Percentiles rank a stretch among this genome's conserved stretches.
phyloP scores from a whole-genome alignment of 768 basidiomycete species.

The Termitomyces sp. region DNA sequence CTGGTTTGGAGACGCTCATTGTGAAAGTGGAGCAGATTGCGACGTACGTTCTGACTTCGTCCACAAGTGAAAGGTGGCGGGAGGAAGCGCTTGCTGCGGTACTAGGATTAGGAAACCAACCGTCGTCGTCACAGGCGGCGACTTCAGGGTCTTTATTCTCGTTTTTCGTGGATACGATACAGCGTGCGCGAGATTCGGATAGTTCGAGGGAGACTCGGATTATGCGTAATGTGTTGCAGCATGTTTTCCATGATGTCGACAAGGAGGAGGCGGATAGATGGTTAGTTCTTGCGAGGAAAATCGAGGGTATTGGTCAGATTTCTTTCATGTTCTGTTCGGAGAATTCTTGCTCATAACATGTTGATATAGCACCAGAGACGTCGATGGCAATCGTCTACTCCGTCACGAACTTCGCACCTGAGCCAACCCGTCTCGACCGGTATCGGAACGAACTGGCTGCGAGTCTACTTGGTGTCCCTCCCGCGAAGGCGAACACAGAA shows the following conservation, averaged over 20 bases:
- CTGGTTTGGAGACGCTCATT: conserved; percentile 35
- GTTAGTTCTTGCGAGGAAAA: conserved; percentile 61
- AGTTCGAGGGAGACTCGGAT: conserved; percentile 52
- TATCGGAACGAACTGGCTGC: conserved; percentile 90
- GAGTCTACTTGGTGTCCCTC: conserved; percentile 60
- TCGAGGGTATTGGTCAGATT: conserved; percentile 57
- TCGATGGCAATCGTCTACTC: conserved; percentile 62
- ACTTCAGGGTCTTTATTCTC: conserved; percentile 19
- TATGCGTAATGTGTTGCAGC: conserved; percentile 54
- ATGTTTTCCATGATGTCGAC: conserved; percentile 53
- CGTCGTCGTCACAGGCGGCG: not conserved
- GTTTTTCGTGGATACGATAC: conserved; percentile 26
- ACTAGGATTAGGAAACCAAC: conserved; percentile 16
- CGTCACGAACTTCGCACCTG: conserved; percentile 56
- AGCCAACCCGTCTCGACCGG: conserved; percentile 68
- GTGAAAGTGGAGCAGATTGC: conserved; percentile 46
- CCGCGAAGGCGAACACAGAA: conserved; percentile 56
- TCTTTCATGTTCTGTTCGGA: not conserved
- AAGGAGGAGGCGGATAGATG: conserved; percentile 71
- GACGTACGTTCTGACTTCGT: conserved; percentile 58
- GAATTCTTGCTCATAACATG: not conserved
- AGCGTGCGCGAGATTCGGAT: conserved; percentile 32
- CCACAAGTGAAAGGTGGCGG: conserved; percentile 42
- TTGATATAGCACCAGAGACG: conserved; percentile 56
- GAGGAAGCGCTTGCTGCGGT: conserved; percentile 31